Conservation (phyloP, 73 alveolate species). For the Paraurostyla sp. region DNA sequence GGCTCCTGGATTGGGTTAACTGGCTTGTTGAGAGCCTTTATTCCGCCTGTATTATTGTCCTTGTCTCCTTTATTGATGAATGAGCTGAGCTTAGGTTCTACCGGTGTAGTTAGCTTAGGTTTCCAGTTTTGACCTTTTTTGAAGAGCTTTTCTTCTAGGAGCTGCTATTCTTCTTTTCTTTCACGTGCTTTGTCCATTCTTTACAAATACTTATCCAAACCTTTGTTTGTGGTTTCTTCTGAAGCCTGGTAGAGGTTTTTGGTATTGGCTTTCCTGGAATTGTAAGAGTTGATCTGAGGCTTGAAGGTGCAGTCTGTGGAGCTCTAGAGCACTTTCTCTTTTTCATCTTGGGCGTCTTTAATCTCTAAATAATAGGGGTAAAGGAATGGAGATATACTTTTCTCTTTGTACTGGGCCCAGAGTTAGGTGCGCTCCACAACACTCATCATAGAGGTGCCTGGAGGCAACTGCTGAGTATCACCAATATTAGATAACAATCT, state of each 20-base stretch:
- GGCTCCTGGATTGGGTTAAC: constrained; percentile 1
- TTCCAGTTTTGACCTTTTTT: constrained; percentile 51
- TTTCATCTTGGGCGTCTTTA: not conserved
- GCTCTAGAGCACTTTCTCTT: not conserved
- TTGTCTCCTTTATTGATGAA: not conserved
- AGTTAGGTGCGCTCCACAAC: constrained; percentile 27
- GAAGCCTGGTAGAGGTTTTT: not conserved
- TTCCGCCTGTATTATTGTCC: not conserved
- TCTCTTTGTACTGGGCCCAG: constrained; percentile 46
- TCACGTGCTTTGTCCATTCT: constrained; percentile 58
- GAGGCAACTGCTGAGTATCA: not conserved
- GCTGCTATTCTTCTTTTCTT: constrained; percentile 24
- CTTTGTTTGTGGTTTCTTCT: not conserved
- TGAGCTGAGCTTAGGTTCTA: constrained; percentile 46
- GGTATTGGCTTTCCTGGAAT: not conserved
- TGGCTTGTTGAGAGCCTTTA: constrained; percentile 49
- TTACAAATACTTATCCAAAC: constrained; percentile 12
- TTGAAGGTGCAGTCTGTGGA: constrained; percentile 44
- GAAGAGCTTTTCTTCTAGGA: constrained; percentile 34
- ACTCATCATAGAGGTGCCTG: not conserved
- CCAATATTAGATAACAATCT: not conserved
- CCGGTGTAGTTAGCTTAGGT: constrained; percentile 39
- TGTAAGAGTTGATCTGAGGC: constrained; percentile 25
- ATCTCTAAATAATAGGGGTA: not conserved
- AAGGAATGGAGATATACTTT: not conserved